Base-by-base conservation (phyloP, 2,329 filamentous ascomycete genomes). In the Fusarium robinianum region DNA sequence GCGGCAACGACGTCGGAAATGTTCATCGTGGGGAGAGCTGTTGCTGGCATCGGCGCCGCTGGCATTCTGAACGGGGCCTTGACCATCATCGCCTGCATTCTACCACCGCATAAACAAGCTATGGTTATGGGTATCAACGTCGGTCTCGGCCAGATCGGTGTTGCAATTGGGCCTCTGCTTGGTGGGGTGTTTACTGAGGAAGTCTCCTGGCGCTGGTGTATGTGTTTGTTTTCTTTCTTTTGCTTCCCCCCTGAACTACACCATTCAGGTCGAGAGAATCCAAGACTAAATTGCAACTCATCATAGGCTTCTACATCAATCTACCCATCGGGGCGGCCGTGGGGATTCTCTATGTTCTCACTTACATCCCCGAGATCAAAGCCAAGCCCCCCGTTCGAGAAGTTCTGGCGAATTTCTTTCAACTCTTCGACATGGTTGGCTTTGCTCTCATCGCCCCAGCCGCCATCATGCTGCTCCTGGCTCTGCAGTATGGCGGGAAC, bases 101-200 rank as follows among this genome's bases (percentile, higher is more conserved):
- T 37, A 5, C 30, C 39, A 4, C 21, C 30, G 11, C 22, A 18
- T 10, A 41, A 17, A 19, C 31, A 35, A 10, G 11, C 23, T 5
- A n/a, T 35, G 6, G 23, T 25, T 10, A 36, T 25, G 40, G 19
- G 32, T 3, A 18, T 37, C 6, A 14, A 12, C 5, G 11, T 17
- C 12, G 25, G 32, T 6, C 19, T 39, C 2, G 18, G 17, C 12
- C 32, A 31, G 11, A 8, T 43, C 6, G 24, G 32, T 10, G 4
- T 35, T 14, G 25, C 10, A 4, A 16, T 17, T 12, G 81, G 81
- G 0, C 81, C 81, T 1, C 71, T 84, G 7, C 65, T 85, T 6
- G 81, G 81, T 27, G 81, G 82, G 14, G 72, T 76, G 3, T 81
- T 85, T 58, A 82, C 80, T 0, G 67, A 78, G 42, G 73, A 75